Conservation (phyloP, 495 filamentous ascomycete genomes). For the Delitschia confertaspora region DNA sequence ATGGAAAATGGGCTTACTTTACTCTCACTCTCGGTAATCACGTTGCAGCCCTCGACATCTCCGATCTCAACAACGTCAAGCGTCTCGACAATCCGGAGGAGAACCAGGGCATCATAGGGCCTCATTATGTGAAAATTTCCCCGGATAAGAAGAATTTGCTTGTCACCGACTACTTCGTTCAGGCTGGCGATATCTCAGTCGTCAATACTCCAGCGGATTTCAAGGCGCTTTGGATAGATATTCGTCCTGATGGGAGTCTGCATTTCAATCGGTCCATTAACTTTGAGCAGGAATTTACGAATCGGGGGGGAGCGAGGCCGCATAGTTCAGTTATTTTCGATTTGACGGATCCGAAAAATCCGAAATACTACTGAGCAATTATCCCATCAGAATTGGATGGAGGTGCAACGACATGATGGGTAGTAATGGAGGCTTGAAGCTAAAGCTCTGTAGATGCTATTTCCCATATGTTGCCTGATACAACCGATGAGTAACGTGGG, state of each 20-base stretch:
- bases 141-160: conserved; percentile 56
- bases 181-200: conserved; percentile 52
- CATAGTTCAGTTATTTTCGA: conserved; percentile 54
- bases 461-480: too few relatives aligned
- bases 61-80: conserved; percentile 49
- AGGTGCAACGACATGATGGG: not conserved
- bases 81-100: conserved; percentile 52
- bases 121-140: conserved; percentile 57
- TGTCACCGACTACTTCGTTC: conserved; percentile 58
- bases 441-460: too few relatives aligned
- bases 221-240: conserved; percentile 55
- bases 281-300: conserved; percentile 44
- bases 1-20: conserved; percentile 52
- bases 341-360: conserved; percentile 44
- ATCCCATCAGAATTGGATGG: conserved; percentile 7
- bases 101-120: conserved; percentile 50
- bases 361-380: conserved; percentile 29
- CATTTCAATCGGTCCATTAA: conserved; percentile 52
- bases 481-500: too few relatives aligned
- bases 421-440: conserved; percentile 29
- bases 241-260: conserved; percentile 45
- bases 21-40: conserved; percentile 55
- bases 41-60: conserved; percentile 56
- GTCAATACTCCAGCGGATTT: conserved; percentile 56
- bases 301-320: conserved; percentile 50